Evolutionary conservation across 148 eudicot genomes (phyloP), one percentile per base, ranked within the genome.

Genomic region (Bassia scoparia): DNA sequence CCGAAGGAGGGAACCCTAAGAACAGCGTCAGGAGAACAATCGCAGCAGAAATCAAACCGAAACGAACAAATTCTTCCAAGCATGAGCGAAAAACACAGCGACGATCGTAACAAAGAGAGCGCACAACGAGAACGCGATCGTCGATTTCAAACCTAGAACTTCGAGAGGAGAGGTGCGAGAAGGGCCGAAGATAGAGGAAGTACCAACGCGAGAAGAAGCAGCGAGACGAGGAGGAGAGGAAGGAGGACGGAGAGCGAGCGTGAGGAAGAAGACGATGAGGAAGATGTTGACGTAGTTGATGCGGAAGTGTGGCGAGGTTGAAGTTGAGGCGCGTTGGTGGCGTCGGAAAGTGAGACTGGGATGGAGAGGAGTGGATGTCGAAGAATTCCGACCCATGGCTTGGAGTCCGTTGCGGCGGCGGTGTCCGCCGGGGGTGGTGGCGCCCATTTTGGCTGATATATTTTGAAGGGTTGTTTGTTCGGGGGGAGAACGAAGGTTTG

Each of bases 1-100:
- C 84, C 79, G 59, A 77, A 87, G 55, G 61, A 81, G 2, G 88
- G 80, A 82, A 56, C 81, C 84, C 86, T 84, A 77, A 87, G 26
- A n/a, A 77, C 79, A 9, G 37, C 79, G 58, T 76, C 15, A 76
- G 37, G 0, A 17, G 0, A 35, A 76, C 62, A 24, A 76, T 26
- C 2, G 35, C 68, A 5, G 17, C 62, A 2, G 79, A 61, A 24
- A 76, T 44, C 8, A 23, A 37, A 49, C 1, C 15, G 68, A n/a
- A 5, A 69, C 54, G 13, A 60, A 2, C 74, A 76, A 37, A 69
- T 70, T 69, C 59, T 6, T 1, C 79, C 79, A 76, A 7, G 70
- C 74, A 34, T 52, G n/a, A 13, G 74, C 74, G 15, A 35, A 17
- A 20, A 76, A 9, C 38, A 76, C 11, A n/a, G 79, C 74, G 16